Evolutionary conservation across 352 stramenopile species (phyloP).

Genomic region (Lagenidium sp.): DNA sequence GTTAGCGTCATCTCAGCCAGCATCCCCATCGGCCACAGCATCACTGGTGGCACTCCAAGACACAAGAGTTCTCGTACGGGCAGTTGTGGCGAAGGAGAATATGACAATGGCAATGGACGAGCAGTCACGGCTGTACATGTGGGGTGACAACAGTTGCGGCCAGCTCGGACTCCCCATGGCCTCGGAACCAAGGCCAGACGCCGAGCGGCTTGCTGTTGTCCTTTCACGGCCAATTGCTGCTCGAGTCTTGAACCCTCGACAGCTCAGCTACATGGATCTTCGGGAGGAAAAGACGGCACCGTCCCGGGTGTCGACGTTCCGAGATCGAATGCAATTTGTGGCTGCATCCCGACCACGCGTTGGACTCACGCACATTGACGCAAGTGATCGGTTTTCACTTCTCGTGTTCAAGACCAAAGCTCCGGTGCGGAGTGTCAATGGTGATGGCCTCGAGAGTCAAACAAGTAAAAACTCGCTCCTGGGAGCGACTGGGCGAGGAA

Average conservation of each 20-base stretch:
- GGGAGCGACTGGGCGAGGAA: background rate
- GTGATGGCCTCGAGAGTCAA: background rate
- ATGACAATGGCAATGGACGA: conserved; percentile 33
- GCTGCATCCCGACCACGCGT: conserved; percentile 17
- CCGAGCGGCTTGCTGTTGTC: background rate
- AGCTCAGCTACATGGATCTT: conserved; percentile 40
- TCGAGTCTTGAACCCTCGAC: conserved; percentile 13
- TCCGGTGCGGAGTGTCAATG: background rate
- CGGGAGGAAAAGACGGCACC: conserved; percentile 9
- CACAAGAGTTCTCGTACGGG: conserved; percentile 22
- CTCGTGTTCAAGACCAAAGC: conserved; percentile 39
- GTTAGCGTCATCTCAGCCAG: conserved; percentile 5
- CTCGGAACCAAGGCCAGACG: background rate
- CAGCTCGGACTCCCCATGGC: conserved; percentile 22
- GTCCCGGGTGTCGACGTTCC: conserved; percentile 17
- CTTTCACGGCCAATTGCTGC: too few species aligned
- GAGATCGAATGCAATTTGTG: conserved; percentile 17
- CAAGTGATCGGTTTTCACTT: conserved; percentile 35
- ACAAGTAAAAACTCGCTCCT: background rate
- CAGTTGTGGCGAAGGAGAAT: conserved; percentile 23
- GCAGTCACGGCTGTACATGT: conserved; percentile 33
- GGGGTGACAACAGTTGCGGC: conserved; percentile 30
- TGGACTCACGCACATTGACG: conserved; percentile 22
- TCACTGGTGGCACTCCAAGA: conserved; percentile 8
- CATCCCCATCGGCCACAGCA: background rate